Base-by-base conservation (phyloP, 1,139 yeast genomes). In the Spathaspora sp. region DNA sequence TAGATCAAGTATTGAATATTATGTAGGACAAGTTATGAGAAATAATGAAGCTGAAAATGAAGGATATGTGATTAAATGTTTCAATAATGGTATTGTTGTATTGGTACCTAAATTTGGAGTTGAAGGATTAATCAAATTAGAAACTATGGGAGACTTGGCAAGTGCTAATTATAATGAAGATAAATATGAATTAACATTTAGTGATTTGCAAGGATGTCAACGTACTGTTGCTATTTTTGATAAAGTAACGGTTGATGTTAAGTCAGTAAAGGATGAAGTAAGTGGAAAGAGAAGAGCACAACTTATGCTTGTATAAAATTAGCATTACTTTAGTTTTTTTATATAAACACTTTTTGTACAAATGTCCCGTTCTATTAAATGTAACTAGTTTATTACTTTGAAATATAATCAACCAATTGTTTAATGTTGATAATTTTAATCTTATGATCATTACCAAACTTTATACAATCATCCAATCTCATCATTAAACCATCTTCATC, bases 31-130 rank as follows among this genome's bases (percentile, higher is more conserved):
- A 70, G 97, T 91, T 31, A 86, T 95, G 86, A 87, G 90, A 64
- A 84, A 83, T 59, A 80, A 82, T 53, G 86, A 85, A 51, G 68
- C 82, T 33, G 72, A 71, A 33, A 96, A 90, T 62, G 95, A 90
- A 55, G 99, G 98, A 7, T 91, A 89, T 58, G 85, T 91, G 36
- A 90, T 91, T 58, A 89, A 89, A 64, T 93, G 95, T 39, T 91
- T 93, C 65, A 85, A 89, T 53, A 95, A 95, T 63, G 99, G 99
- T 67, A 81, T 95, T 51, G 97, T 91, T 31, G 96, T 93, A 4
- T 71, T 93, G 45, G 98, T 95, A 23, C 98, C 99, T n/a, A 88
- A 87, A 63, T 91, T 89, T 68, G 99, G 99, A 46, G 91, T 95
- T 45, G 99, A 95, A 70, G 95, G 97, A 47, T 73, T 93, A 58